Base-by-base conservation (phyloP, 2,329 filamentous ascomycete genomes). In the Fusarium chuoi region DNA sequence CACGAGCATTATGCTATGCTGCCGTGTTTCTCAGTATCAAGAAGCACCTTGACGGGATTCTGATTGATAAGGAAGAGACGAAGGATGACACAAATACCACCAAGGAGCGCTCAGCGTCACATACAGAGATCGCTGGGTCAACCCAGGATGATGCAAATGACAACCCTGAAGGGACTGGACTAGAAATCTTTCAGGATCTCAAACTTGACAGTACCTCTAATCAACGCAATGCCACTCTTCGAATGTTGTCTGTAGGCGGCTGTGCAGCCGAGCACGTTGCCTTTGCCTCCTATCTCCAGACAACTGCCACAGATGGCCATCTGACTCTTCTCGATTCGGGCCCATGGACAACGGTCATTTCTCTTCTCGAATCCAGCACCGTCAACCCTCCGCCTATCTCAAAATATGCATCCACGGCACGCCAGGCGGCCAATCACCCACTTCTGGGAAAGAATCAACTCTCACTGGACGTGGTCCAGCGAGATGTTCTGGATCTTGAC, bases 1-100 rank as follows among this genome's bases (percentile, higher is more conserved):
- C 93, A 59, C 88, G 96, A 60, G 93, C 95, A 1, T 84, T 98
- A 59, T 94, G 92, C 71, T 98, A 98, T 83, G 86, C 90, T n/a
- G 79, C 83, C 6, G 82, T 91, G n/a, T 81, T 92, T 42, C 67
- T 81, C 55, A 78, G 78, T 13, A 78, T 89, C 18, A 68, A 72
- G 15, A 66, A 72, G 3, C 75, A 86, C 35, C 70, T 87, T 6
- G 74, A 80, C 33, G 68, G 62, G 35, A 76, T 84, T 10, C 41
- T 68, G 49, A 42, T 65, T 26, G 14, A 44, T 22, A 52, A 55
- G 17, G 45, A 70, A 9, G 65, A 44, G 38, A 22, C 28, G n/a
- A 39, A 18, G 15, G 7, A 38, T 17, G 30, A 54, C 18, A 48
- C 18, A 12, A 35, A 80, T 10, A 55, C 30, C 36, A 35, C 35